phyloP scores from a whole-genome alignment of 352 stramenopile genomes.

The Pythium volutum region DNA sequence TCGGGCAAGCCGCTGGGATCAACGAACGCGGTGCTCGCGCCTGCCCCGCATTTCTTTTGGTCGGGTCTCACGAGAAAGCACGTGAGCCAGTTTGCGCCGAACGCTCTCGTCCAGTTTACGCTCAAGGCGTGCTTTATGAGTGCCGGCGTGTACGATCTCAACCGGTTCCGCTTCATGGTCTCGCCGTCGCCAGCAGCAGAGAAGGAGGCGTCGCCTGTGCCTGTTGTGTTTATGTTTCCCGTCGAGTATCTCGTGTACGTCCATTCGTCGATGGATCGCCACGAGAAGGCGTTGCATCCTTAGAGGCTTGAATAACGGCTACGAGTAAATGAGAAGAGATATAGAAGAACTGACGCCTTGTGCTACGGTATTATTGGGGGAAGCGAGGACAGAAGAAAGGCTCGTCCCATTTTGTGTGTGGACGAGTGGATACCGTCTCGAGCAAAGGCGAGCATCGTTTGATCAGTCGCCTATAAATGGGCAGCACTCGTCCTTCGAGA shows the following conservation, averaged over 20 bases:
- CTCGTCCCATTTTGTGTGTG: too few relatives aligned
- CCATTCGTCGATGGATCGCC: conserved; percentile 19
- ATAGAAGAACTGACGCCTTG: too few relatives aligned
- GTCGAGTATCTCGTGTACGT: conserved; percentile 80
- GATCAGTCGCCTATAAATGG: not conserved
- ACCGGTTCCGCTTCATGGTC: conserved; percentile 70
- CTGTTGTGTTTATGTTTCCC: conserved; percentile 61
- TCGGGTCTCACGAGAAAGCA: conserved; percentile 73
- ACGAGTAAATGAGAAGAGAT: not conserved
- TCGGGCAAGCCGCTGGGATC: conserved; percentile 1
- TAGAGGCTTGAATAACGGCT: not conserved
- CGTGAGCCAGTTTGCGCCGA: conserved; percentile 47
- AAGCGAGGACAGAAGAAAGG: not conserved
- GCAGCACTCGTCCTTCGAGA: not conserved
- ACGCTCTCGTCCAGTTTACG: conserved; percentile 40
- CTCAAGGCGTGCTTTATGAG: conserved; percentile 73
- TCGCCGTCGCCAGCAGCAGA: conserved; percentile 22
- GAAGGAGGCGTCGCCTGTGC: conserved; percentile 3
- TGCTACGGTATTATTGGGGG: too few relatives aligned
- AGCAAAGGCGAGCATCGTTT: not conserved
- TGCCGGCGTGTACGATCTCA: conserved; percentile 79
- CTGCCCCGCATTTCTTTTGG: conserved; percentile 78
- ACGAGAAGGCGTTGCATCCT: not conserved
- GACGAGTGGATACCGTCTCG: too few relatives aligned
- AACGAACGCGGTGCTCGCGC: conserved; percentile 5